These are phyloP conservation scores for apple (Malus domestica) DNA, from an alignment of 306 rosid genomes.

Conservation along the genomic window ASM211411v1 NC_041798.1:17803501-17804000, in stretches of 20 bases:
- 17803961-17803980: background rate
- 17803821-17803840: no score
- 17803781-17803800: background rate
- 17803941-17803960: background rate
- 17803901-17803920: background rate
- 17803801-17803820: background rate
- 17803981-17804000: background rate
- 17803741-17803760: background rate
- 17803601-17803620: constrained; percentile 38
- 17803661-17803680: background rate
- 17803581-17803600: constrained; percentile 51
- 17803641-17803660: background rate
- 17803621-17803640: constrained; percentile 15
- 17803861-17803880: no score
- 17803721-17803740: background rate
- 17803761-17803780: background rate
- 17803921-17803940: no score
- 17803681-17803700: background rate
- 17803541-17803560: constrained; percentile 22
- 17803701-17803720: background rate
- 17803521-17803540: constrained; percentile 16
- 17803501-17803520: constrained; percentile 26
- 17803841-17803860: background rate
- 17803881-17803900: background rate
- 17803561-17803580: constrained; percentile 62